These are phyloP conservation scores for Moesziomyces parantarcticus DNA, from an alignment of 1,284 basidiomycete genomes.

Conservation along the genomic window DNA sequence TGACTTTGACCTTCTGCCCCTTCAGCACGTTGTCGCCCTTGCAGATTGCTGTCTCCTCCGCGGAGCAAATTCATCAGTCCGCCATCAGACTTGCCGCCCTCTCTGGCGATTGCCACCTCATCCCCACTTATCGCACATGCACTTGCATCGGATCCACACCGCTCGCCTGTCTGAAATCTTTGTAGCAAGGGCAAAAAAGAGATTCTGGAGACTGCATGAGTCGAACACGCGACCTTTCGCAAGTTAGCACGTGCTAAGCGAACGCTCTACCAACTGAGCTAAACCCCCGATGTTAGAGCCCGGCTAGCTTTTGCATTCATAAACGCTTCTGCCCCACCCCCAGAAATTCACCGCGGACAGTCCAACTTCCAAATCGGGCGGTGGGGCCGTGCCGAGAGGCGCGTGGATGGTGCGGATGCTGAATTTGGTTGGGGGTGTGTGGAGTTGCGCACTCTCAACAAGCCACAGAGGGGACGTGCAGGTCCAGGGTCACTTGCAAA, in stretches of 20 bases:
- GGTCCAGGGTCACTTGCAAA: neutral
- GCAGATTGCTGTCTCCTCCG: too few relatives aligned
- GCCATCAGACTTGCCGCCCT: too few relatives aligned
- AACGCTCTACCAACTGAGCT: conserved; percentile 61
- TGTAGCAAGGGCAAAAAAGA: neutral
- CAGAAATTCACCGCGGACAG: too few relatives aligned
- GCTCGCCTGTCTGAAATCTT: too few relatives aligned
- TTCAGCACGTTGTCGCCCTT: too few relatives aligned
- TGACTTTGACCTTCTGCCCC: too few relatives aligned
- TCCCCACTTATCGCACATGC: too few relatives aligned
- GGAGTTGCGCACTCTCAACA: neutral
- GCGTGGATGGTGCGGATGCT: neutral
- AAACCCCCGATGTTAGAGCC: conserved; percentile 36
- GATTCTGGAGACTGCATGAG: conserved; percentile 52
- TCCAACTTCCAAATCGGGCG: neutral
- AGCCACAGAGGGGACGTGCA: conserved; percentile 3
- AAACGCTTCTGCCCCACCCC: too few relatives aligned
- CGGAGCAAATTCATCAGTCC: too few relatives aligned
- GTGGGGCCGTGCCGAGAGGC: neutral
- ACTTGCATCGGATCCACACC: too few relatives aligned
- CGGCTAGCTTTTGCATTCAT: neutral
- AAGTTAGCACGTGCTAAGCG: conserved; percentile 51
- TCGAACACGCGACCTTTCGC: conserved; percentile 58
- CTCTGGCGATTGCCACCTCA: too few relatives aligned
- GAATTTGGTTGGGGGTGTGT: neutral